Conservation (phyloP, 1,284 basidiomycete genomes). For the Vanrija sp. region DNA sequence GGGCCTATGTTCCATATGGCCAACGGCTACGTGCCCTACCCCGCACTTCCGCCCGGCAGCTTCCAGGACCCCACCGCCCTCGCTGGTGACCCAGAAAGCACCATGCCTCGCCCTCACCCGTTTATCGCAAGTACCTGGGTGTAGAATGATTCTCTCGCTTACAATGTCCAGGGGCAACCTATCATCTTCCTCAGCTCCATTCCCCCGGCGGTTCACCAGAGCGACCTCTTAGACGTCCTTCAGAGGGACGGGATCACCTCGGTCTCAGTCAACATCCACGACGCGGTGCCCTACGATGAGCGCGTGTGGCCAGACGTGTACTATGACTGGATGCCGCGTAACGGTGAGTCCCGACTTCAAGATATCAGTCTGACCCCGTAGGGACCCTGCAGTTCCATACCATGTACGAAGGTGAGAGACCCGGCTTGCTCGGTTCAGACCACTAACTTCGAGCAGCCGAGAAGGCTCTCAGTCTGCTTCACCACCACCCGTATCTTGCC, state of each 20-base stretch:
- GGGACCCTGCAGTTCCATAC: slow-evolving; percentile 22
- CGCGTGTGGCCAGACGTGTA: slow-evolving; percentile 31
- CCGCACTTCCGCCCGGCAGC: no score
- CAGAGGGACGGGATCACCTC: slow-evolving; percentile 21
- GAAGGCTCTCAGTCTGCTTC: slow-evolving; percentile 76
- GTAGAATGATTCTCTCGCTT: no score
- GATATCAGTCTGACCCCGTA: background rate
- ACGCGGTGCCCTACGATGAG: slow-evolving; percentile 17
- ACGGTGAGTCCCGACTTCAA: slow-evolving; percentile 14
- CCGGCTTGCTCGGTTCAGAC: background rate
- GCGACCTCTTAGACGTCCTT: slow-evolving; percentile 22
- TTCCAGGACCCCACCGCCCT: no score
- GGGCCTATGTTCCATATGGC: no score
- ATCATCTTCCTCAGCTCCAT: slow-evolving; percentile 29
- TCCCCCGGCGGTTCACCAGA: slow-evolving; percentile 23
- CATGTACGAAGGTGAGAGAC: slow-evolving; percentile 17
- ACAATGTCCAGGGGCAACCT: background rate
- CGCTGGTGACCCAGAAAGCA: background rate
- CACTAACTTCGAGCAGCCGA: slow-evolving; percentile 58
- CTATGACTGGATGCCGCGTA: slow-evolving; percentile 41
- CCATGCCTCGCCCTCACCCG: slow-evolving; percentile 12
- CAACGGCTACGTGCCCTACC: no score
- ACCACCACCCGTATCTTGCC: slow-evolving; percentile 63
- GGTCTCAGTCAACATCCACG: slow-evolving; percentile 20
- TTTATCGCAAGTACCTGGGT: slow-evolving; percentile 5